A percentile compares a stretch with the other conserved stretches of the same genome.
phyloP scores from a whole-genome alignment of 169 alveolate genomes.

The Plasmodium ovale region DNA sequence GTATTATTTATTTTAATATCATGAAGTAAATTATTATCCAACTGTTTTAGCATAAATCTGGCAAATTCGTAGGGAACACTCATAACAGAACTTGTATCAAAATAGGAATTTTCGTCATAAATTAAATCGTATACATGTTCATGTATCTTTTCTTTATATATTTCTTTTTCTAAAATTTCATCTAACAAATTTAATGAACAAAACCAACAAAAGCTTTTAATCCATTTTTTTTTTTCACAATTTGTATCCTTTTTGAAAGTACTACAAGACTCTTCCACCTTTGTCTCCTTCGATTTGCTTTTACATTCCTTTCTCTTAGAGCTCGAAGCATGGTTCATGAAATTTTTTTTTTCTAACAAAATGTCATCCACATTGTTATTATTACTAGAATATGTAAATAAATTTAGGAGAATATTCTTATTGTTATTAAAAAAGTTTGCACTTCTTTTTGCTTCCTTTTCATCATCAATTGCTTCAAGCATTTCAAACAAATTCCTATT shows the following conservation, averaged over 20 bases:
- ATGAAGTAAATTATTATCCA: conserved; percentile 18
- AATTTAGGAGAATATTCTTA: conserved; percentile 54
- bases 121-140: conserved; percentile 55
- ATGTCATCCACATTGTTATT: conserved; percentile 22
- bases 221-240: conserved; percentile 48
- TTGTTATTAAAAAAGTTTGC: conserved; percentile 60
- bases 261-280: not conserved
- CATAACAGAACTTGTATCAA: conserved; percentile 69
- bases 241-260: not conserved
- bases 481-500: conserved; percentile 41
- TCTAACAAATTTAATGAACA: conserved; percentile 65
- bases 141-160: conserved; percentile 61
- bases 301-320: not conserved
- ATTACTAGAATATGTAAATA: conserved; percentile 24
- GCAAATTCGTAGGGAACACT: conserved; percentile 73
- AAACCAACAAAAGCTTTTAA: conserved; percentile 56
- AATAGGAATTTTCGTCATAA: conserved; percentile 58
- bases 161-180: conserved; percentile 69
- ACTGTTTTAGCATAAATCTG: conserved; percentile 45
- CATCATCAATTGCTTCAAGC: conserved; percentile 61
- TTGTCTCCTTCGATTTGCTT: not conserved
- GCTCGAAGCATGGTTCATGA: not conserved
- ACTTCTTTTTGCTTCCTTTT: conserved; percentile 61
- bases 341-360: conserved; percentile 14
- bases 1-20: conserved; percentile 56